phyloP scores from a whole-genome alignment of 148 eudicot genomes.

The Selenicereus undatus region DNA sequence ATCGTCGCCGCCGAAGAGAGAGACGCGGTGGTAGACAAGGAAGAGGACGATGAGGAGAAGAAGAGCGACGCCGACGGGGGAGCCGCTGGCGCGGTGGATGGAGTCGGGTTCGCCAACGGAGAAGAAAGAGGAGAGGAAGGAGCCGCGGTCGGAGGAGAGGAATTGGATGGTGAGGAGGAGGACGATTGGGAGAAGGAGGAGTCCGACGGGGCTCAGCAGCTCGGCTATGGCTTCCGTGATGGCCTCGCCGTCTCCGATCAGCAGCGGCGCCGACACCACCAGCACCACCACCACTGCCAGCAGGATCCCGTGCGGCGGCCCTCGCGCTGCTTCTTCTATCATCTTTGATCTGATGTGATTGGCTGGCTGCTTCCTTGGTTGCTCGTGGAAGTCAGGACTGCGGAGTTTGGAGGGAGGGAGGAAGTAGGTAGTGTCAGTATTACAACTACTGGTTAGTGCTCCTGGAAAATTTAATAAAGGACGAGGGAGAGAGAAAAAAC shows the following conservation, averaged over 20 bases:
- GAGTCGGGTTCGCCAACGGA: constrained; percentile 67
- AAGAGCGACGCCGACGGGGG: constrained; percentile 76
- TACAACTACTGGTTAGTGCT: not conserved
- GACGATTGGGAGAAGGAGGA: constrained; percentile 60
- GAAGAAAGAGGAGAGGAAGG: constrained; percentile 45
- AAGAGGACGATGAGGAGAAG: constrained; percentile 49
- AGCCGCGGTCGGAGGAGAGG: constrained; percentile 60
- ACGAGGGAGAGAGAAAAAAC: too few species aligned
- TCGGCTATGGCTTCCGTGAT: constrained; percentile 60
- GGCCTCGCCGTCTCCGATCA: constrained; percentile 73
- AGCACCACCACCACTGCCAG: constrained; percentile 57
- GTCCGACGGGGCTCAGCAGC: constrained; percentile 61
- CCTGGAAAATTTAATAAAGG: not conserved
- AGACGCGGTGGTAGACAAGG: constrained; percentile 57
- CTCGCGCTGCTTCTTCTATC: constrained; percentile 55
- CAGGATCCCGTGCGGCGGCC: constrained; percentile 66
- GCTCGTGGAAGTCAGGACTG: not conserved
- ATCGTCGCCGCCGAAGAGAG: constrained; percentile 85
- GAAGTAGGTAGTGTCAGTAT: not conserved
- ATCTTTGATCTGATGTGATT: constrained; percentile 13
- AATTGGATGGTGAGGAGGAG: constrained; percentile 69
- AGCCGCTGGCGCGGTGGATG: constrained; percentile 76
- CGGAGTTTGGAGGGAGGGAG: not conserved
- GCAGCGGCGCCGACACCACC: constrained; percentile 34
- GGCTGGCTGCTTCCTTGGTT: not conserved